Evolutionary conservation across 1,284 basidiomycete genomes (phyloP).

Genomic region (Athelia psychrophila): DNA sequence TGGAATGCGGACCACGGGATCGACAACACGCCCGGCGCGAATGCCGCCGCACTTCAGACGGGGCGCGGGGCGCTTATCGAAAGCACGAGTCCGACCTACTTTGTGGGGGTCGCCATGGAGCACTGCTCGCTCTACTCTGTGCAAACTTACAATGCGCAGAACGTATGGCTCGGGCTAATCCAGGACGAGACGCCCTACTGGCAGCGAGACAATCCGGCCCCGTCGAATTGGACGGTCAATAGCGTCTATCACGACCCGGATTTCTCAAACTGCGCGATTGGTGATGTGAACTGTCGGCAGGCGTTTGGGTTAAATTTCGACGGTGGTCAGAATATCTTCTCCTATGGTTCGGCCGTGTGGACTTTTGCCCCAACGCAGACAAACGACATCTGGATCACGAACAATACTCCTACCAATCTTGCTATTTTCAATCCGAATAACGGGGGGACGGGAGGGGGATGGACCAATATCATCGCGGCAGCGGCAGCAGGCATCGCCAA

Average conservation of each 20-base stretch:
- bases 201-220: neutral
- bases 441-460: neutral
- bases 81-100: neutral
- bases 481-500: neutral
- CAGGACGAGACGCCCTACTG: conserved; percentile 1
- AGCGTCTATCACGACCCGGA: neutral
- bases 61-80: neutral
- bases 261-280: neutral
- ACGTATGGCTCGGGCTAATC: neutral
- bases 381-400: neutral
- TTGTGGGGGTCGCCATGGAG: neutral
- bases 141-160: neutral
- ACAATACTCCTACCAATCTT: neutral
- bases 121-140: neutral
- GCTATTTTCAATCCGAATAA: neutral
- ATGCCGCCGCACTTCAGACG: neutral
- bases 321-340: neutral
- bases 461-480: neutral
- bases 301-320: neutral
- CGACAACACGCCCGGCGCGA: neutral
- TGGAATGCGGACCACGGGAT: conserved; percentile 1
- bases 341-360: neutral
- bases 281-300: neutral
- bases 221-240: neutral
- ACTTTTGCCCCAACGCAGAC: neutral